Evolutionary conservation across 768 basidiomycete genomes (phyloP), one percentile per base, ranked within the genome.

Genomic region (Boletus coccyginus): DNA sequence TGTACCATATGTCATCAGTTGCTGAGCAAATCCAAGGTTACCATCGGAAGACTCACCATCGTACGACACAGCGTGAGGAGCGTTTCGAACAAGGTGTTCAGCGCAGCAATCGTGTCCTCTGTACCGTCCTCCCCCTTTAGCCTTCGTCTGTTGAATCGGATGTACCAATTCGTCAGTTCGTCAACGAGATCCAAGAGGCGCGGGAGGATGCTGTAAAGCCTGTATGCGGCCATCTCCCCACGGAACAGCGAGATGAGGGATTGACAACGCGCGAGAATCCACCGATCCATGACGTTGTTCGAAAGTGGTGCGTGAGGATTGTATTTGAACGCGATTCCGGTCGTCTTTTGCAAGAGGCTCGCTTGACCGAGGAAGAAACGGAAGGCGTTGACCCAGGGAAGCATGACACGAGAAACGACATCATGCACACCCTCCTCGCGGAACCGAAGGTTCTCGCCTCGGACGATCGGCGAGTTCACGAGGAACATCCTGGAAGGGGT

Each of bases 121-220:
- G 81, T 78, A 3, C 96, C 91, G 64, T 93, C 89, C 71, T 96
- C 92, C 44, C 97, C 97, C 80, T 99, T 99, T 57, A 99, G 77
- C 16, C 97, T 84, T 62, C 88, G 88, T 43, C 97, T 87, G 74
- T 99, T 99, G 78, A 98, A 98, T 46, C 97, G 93, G 69, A 99
- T 98, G 74, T 99, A 99, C 94, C 95, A 98, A 70, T 99, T 99
- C 21, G 97, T 99, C 56, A 98, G 80, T 72, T 98, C 97, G 62
- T 96, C 93, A 32, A 99, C 82, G 55, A 99, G 86, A 60, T 91
- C 89, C 56, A 98, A 78, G 41, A 98, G 78, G 35, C 93, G 85
- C n/a, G 94, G 94, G 59, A 98, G 93, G 77, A 99, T 90, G 60
- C 94, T 98, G 75, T 98, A 98, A 14, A 99, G 82, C 60, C 95